Conservation (phyloP, 768 basidiomycete species). For the Clavulina sp. region DNA sequence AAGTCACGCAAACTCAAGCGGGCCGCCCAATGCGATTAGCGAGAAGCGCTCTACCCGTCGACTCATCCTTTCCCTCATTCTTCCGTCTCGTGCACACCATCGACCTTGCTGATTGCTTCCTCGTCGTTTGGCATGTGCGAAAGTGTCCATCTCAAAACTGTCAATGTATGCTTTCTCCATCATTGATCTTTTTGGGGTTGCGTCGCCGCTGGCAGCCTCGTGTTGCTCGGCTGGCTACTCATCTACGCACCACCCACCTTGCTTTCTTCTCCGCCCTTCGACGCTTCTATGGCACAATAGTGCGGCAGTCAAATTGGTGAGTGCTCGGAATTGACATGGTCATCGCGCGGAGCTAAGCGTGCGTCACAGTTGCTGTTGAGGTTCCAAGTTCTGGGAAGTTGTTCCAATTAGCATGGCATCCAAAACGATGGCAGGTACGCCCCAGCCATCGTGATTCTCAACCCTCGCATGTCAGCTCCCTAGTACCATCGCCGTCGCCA, state of each 20-base stretch:
- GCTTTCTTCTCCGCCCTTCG: background rate
- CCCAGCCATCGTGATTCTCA: background rate
- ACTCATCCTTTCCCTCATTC: background rate
- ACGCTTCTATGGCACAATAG: constrained; percentile 21
- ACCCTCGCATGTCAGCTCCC: background rate
- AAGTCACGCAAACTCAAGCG: too few species aligned
- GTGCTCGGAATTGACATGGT: background rate
- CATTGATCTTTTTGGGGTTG: background rate
- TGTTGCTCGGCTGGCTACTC: background rate
- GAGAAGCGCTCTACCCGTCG: background rate
- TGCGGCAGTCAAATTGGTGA: constrained; percentile 99
- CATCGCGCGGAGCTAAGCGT: background rate
- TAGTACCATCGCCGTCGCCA: constrained; percentile 35
- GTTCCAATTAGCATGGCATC: constrained; percentile 95
- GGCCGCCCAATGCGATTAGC: too few species aligned
- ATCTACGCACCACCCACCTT: too few species aligned
- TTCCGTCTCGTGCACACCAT: background rate
- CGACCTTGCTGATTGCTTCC: background rate
- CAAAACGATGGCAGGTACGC: constrained; percentile 54
- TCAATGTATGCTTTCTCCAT: constrained; percentile 48
- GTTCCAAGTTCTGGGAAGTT: constrained; percentile 96
- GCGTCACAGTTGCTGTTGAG: constrained; percentile 21
- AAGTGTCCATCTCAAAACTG: constrained; percentile 99
- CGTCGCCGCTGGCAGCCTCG: background rate
- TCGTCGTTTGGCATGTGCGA: constrained; percentile 65